Evolutionary conservation across 371 early-diverging fungal genomes (phyloP).

Genomic region (Mortierella sp.): DNA sequence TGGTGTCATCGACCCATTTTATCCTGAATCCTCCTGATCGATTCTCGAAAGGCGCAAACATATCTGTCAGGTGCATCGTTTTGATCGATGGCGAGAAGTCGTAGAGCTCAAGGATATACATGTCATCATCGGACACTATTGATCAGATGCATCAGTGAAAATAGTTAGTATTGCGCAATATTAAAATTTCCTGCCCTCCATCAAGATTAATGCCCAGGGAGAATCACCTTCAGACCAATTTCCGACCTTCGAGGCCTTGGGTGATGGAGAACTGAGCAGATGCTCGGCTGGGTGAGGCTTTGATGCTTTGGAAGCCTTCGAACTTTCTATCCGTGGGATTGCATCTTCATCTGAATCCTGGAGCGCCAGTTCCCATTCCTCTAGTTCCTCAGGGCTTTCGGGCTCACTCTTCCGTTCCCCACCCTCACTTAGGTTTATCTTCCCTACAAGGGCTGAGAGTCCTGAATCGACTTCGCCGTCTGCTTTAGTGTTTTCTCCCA

Average conservation of each 20-base stretch:
- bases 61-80: conserved; percentile 68
- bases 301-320: conserved; percentile 10
- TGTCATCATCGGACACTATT: conserved; percentile 35
- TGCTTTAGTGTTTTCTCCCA: background rate
- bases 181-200: background rate
- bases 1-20: conserved; percentile 82
- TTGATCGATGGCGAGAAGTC: conserved; percentile 68
- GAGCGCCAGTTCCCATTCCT: conserved; percentile 53
- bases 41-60: conserved; percentile 66
- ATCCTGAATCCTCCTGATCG: conserved; percentile 80
- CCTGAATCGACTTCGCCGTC: conserved; percentile 8
- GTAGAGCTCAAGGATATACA: conserved; percentile 63
- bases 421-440: conserved; percentile 1
- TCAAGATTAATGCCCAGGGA: background rate
- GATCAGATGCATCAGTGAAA: background rate
- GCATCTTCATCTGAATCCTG: conserved; percentile 46
- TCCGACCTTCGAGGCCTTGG: conserved; percentile 19
- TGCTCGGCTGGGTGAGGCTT: conserved; percentile 33
- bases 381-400: conserved; percentile 32
- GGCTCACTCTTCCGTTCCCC: conserved; percentile 9
- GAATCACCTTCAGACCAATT: conserved; percentile 41
- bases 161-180: background rate
- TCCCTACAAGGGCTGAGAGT: conserved; percentile 11
- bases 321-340: conserved; percentile 18
- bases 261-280: conserved; percentile 12